phyloP scores from a whole-genome alignment of 2,329 filamentous ascomycete genomes.

The Neopestalotiopsis sp. region DNA sequence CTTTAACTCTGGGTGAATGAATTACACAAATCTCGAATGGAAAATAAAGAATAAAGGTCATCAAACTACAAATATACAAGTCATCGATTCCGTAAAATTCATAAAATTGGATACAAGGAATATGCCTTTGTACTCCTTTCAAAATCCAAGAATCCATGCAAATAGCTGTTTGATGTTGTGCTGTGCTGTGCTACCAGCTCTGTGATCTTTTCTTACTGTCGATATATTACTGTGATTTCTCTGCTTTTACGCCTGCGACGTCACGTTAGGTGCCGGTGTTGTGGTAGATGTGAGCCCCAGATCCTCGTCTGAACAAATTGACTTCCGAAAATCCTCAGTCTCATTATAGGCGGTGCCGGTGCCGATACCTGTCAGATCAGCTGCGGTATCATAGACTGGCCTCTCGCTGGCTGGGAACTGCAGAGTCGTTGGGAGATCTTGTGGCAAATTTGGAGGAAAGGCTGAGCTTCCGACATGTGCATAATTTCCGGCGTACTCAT shows the following conservation, averaged over 20 bases:
- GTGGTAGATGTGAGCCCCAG: constrained; percentile 25
- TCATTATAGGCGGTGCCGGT: constrained; percentile 21
- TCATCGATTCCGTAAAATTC: background rate
- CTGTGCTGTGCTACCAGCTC: constrained; percentile 12
- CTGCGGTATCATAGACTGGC: constrained; percentile 1
- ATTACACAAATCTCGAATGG: background rate
- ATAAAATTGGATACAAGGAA: background rate
- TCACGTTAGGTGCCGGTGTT: constrained; percentile 25
- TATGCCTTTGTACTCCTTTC: background rate
- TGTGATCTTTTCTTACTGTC: constrained; percentile 10
- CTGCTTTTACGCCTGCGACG: constrained; percentile 26
- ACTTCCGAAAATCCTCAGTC: constrained; percentile 25
- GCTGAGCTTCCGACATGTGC: background rate
- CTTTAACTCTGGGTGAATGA: background rate
- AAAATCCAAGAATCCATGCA: background rate
- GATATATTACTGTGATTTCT: background rate
- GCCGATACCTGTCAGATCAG: constrained; percentile 28
- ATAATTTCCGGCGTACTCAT: background rate
- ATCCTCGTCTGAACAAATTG: constrained; percentile 30
- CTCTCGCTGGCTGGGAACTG: background rate
- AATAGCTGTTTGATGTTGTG: background rate
- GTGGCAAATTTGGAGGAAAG: background rate
- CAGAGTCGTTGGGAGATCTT: background rate
- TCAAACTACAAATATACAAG: background rate
- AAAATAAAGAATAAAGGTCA: background rate